Base-by-base conservation (phyloP, 495 filamentous ascomycete genomes). In the Talaromyces liani region DNA sequence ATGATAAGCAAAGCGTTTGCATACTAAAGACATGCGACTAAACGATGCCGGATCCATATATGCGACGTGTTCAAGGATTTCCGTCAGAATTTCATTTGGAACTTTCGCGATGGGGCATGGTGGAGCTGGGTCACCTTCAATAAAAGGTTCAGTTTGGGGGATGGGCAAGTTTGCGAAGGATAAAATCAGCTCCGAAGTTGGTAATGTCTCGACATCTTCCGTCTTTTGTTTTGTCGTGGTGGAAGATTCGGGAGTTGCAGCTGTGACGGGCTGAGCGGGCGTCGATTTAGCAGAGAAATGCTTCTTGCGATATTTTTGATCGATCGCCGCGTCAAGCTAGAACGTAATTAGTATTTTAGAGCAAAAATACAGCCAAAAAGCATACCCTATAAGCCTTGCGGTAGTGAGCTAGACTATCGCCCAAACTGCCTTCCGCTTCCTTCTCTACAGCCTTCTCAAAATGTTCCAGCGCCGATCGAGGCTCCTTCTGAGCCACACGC, bases 361-460 rank as follows among this genome's bases (percentile, higher is more conserved):
- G n/a, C n/a, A n/a, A n/a, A n/a, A n/a, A n/a, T n/a, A n/a, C n/a
- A n/a, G n/a, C n/a, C n/a, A n/a, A n/a, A n/a, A n/a, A n/a, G n/a
- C n/a, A 67, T 74, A 93, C 91, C 68, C 87, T 84, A 69, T 93
- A 98, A 3, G 94, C 94, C 70, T 91, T 91, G 61, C 94, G 84
- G 70, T 98, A 98, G 65, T 94, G 85, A 64, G 82, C 85, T 54
- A 98, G 69, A 73, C 94, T 97, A 65, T 98, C 94, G 4, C 94
- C 93, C 20, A 98, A 77, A 62, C 82, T 93, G 0, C 94, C 94
- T 63, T 87, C 86, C 0, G 80, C 81, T 75, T 98, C 95, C 69
- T 84, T 90, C 76, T 97, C 91, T 7, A 96, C 91, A 0, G 93
- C 95, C 72, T 84, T 82, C 72, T 98, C 94, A 69, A 95, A 98